These are phyloP conservation scores for Rhodotorula mucilaginosa DNA, from an alignment of 1,284 basidiomycete genomes.

Conservation along the genomic window DNA sequence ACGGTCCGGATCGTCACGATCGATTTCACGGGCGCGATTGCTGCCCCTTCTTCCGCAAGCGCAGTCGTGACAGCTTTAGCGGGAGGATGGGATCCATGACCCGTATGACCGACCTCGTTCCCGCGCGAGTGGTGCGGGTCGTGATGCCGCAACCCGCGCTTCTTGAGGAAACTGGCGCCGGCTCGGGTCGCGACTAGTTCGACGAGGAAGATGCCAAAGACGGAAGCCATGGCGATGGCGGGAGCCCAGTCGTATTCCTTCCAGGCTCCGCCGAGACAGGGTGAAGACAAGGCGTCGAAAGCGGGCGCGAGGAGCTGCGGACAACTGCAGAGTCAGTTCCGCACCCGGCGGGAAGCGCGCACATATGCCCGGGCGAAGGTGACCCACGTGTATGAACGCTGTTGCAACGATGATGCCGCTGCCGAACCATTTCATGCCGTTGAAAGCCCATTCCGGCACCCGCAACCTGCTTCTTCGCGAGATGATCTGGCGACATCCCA, in stretches of 20 bases:
- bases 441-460: conserved; percentile 15
- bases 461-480: conserved; percentile 53
- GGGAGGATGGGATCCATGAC: conserved; percentile 22
- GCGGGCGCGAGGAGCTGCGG: conserved; percentile 64
- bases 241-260: conserved; percentile 65
- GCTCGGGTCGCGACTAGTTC: conserved; percentile 65
- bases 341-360: no score
- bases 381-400: conserved; percentile 52
- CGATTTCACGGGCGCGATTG: not conserved
- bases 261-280: conserved; percentile 74
- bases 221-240: conserved; percentile 72
- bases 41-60: not conserved
- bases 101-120: conserved; percentile 28
- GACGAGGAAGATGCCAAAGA: conserved; percentile 77
- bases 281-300: conserved; percentile 65
- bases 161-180: conserved; percentile 41
- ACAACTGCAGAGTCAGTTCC: not conserved
- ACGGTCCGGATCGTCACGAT: not conserved
- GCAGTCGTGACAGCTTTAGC: not conserved
- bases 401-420: conserved; percentile 76
- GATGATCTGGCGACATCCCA: conserved; percentile 11
- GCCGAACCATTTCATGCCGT: conserved; percentile 53
- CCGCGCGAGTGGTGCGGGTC: conserved; percentile 37
- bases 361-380: not conserved
- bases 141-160: conserved; percentile 35